These are phyloP conservation scores for Prunus mume DNA, from an alignment of 306 rosid species.

Conservation along the genomic window DNA sequence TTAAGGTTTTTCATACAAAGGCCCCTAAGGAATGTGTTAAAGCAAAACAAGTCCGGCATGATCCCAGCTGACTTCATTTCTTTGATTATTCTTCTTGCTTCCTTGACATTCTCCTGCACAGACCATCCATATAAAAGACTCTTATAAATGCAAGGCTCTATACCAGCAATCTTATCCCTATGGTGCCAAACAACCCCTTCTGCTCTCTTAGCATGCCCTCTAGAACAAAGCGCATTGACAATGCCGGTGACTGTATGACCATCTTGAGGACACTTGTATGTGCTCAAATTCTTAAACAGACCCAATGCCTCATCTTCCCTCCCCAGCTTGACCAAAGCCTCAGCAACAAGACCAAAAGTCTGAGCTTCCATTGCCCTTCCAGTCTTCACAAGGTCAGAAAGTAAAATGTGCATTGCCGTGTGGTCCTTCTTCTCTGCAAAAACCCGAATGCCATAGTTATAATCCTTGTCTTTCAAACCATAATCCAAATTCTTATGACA, in stretches of 20 bases:
- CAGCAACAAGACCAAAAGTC: constrained; percentile 60
- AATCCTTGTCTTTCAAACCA: constrained; percentile 59
- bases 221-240: constrained; percentile 61
- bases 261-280: constrained; percentile 56
- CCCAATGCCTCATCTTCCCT: constrained; percentile 81
- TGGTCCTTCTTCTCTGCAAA: constrained; percentile 73
- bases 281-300: constrained; percentile 71
- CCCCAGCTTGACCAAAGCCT: constrained; percentile 56
- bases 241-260: constrained; percentile 61
- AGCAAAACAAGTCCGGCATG: constrained; percentile 67
- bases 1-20: constrained; percentile 66
- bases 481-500: constrained; percentile 50
- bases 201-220: constrained; percentile 79
- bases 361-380: constrained; percentile 61
- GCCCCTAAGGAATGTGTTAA: constrained; percentile 67
- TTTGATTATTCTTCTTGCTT: constrained; percentile 68
- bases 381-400: constrained; percentile 60
- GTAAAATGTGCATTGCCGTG: constrained; percentile 57
- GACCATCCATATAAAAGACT: constrained; percentile 83
- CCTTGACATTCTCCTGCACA: constrained; percentile 74
- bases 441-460: constrained; percentile 57
- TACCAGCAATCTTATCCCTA: constrained; percentile 55
- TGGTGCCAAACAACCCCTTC: constrained; percentile 81
- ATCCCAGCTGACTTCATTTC: constrained; percentile 67
- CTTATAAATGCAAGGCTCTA: constrained; percentile 48